These are phyloP conservation scores for Wickerhamomyces ciferrii DNA, from an alignment of 805 yeast species.

Conservation along the genomic window DNA sequence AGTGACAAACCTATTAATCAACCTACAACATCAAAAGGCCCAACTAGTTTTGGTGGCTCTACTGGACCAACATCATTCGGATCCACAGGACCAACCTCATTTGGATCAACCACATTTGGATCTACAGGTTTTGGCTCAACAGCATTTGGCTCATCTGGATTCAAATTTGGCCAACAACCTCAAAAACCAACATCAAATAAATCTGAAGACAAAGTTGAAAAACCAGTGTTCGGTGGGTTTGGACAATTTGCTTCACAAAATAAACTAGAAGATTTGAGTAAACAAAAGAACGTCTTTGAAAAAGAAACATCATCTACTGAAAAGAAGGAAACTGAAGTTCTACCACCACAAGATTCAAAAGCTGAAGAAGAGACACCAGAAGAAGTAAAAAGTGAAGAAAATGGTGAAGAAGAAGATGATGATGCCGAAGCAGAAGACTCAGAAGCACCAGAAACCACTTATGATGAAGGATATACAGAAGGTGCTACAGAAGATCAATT, in stretches of 20 bases:
- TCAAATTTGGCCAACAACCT: neutral
- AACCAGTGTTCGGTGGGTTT: neutral
- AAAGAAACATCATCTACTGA: neutral
- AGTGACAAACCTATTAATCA: neutral
- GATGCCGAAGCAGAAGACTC: constrained; percentile 1
- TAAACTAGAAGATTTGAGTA: neutral
- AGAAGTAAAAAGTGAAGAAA: neutral
- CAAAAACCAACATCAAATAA: constrained; percentile 1
- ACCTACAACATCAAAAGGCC: neutral
- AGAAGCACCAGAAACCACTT: neutral
- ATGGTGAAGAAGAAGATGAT: neutral
- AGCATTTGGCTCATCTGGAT: constrained; percentile 1
- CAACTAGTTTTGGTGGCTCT: neutral
- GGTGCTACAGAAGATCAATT: neutral
- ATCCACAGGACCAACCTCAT: neutral
- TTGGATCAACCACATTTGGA: constrained; percentile 1
- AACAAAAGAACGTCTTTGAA: constrained; percentile 9
- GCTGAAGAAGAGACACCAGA: neutral
- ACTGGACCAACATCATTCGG: neutral
- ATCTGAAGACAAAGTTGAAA: neutral
- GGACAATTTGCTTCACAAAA: neutral
- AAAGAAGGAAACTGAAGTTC: neutral
- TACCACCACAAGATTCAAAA: neutral
- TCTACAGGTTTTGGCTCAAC: constrained; percentile 3
- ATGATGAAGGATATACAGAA: neutral